A percentile compares a stretch with the other conserved stretches of the same genome.
phyloP scores from a whole-genome alignment of 2,329 filamentous ascomycete genomes.

The Beauveria medogensis region DNA sequence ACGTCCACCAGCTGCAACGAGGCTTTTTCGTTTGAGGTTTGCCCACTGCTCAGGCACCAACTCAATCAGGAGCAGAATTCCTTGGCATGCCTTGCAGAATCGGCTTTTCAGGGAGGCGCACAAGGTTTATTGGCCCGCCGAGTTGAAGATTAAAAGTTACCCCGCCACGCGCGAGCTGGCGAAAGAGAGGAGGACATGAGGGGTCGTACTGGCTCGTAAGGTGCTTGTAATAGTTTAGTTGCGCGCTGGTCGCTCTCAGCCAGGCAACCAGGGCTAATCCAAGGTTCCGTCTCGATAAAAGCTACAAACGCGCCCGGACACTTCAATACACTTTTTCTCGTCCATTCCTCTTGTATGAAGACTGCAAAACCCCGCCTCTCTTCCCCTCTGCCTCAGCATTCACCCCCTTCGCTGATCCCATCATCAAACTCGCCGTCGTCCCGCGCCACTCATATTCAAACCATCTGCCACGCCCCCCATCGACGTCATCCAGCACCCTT shows the following conservation, averaged over 20 bases:
- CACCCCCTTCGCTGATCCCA: neutral
- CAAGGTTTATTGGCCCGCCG: neutral
- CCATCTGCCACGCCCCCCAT: neutral
- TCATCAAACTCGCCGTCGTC: neutral
- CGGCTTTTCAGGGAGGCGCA: neutral
- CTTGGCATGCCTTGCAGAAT: neutral
- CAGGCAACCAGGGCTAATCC: neutral
- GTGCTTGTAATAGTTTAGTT: neutral
- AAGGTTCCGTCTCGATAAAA: neutral
- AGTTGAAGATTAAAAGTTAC: no score
- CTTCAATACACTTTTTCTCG: neutral
- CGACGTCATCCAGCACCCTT: slow-evolving; percentile 7
- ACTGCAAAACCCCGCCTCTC: neutral
- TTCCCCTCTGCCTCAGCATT: neutral
- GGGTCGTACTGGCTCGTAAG: neutral
- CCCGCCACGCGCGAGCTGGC: neutral
- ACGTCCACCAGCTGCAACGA: neutral
- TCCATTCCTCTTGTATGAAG: neutral
- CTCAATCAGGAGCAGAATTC: no score
- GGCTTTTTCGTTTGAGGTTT: no score
- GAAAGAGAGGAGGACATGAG: neutral
- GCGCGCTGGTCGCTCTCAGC: neutral
- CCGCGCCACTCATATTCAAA: neutral
- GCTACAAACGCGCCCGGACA: neutral
- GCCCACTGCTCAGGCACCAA: no score